phyloP scores from a whole-genome alignment of 2,329 filamentous ascomycete species.

The Geosmithia putterillii region DNA sequence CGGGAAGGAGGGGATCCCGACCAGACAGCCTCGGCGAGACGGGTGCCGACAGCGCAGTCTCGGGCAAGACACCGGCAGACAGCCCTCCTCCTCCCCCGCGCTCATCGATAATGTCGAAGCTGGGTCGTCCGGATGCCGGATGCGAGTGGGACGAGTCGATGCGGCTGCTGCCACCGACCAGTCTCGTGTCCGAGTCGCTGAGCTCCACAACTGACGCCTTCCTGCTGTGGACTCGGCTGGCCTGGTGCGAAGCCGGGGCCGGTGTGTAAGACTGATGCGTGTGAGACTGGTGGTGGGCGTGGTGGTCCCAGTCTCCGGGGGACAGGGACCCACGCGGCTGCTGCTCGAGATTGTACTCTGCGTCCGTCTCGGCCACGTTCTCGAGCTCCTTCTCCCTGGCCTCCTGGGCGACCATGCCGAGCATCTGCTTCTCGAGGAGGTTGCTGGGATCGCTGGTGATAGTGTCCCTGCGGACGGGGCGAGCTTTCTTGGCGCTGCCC shows the following conservation, averaged over 20 bases:
- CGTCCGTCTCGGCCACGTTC: constrained; percentile 17
- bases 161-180: constrained; percentile 8
- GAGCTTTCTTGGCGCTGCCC: constrained; percentile 15
- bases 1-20: neutral
- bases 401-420: constrained; percentile 46
- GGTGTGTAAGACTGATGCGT: too few relatives aligned
- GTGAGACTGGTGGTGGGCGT: too few relatives aligned
- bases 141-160: constrained; percentile 8
- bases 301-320: too few relatives aligned
- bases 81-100: neutral
- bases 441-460: constrained; percentile 35
- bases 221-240: constrained; percentile 19
- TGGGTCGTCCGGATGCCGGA: constrained; percentile 21
- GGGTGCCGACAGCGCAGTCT: constrained; percentile 18
- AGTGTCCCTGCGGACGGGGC: constrained; percentile 26
- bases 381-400: constrained; percentile 27
- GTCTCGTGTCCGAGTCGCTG: constrained; percentile 25
- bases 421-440: constrained; percentile 49
- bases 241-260: constrained; percentile 9
- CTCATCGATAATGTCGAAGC: constrained; percentile 35
- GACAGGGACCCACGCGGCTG: neutral
- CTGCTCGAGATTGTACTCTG: constrained; percentile 7
- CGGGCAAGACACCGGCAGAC: neutral
- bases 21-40: neutral
- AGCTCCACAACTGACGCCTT: constrained; percentile 23